phyloP scores from a whole-genome alignment of 1,284 basidiomycete species.

The Stygiomarasmius scandens region DNA sequence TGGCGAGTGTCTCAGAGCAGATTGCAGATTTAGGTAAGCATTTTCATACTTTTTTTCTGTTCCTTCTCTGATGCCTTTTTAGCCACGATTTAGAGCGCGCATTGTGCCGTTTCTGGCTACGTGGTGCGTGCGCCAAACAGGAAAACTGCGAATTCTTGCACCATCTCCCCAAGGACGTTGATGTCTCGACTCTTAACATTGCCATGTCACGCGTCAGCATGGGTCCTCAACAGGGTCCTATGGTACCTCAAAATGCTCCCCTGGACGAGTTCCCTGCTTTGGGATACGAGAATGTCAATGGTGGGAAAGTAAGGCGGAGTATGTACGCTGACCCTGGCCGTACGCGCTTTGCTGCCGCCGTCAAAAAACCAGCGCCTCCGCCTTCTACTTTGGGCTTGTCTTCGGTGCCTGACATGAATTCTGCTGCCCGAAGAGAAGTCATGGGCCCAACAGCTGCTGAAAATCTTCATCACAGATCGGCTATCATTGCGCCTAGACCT shows the following conservation, averaged over 20 bases:
- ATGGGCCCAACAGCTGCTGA: conserved; percentile 57
- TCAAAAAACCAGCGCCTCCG: conserved; percentile 61
- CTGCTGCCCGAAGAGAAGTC: conserved; percentile 54
- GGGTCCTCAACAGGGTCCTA: conserved; percentile 37
- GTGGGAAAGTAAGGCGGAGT: conserved; percentile 41
- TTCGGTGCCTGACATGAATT: conserved; percentile 34
- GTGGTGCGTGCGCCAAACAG: conserved; percentile 94
- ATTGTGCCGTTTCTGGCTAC: conserved; percentile 95
- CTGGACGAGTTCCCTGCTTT: conserved; percentile 90
- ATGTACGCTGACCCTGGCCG: conserved; percentile 72
- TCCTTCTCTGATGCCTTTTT: conserved; percentile 15
- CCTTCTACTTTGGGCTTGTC: conserved; percentile 16
- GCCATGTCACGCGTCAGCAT: conserved; percentile 75
- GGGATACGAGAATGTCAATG: conserved; percentile 48
- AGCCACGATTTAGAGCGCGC: conserved; percentile 93
- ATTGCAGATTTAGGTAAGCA: conserved; percentile 93
- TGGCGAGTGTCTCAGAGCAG: conserved; percentile 93
- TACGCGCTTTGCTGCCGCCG: conserved; percentile 82
- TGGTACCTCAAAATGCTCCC: conserved; percentile 42
- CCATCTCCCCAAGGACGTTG: conserved; percentile 81
- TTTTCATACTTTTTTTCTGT: background rate
- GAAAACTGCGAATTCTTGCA: conserved; percentile 91
- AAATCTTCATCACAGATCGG: conserved; percentile 62
- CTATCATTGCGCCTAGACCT: conserved; percentile 79
- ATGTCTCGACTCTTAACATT: conserved; percentile 65